These are phyloP conservation scores for Paracoccidioides brasiliensis DNA, from an alignment of 2,329 filamentous ascomycete genomes.

Conservation along the genomic window DNA sequence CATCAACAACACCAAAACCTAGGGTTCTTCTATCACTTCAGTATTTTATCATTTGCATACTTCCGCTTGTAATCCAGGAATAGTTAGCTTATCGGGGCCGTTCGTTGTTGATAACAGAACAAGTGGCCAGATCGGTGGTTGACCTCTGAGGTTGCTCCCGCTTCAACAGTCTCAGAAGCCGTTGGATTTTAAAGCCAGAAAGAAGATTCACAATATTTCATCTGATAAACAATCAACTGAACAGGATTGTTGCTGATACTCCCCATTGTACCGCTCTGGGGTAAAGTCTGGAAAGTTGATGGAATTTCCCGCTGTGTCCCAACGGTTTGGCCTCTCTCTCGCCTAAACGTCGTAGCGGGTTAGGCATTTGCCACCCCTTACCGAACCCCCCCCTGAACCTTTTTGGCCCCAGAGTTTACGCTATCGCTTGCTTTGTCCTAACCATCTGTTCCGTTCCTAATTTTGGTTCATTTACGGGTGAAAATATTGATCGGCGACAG, in stretches of 20 bases:
- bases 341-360: not conserved
- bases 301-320: not conserved
- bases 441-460: not conserved
- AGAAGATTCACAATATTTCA: not conserved
- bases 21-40: not conserved
- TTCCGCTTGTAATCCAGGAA: not conserved
- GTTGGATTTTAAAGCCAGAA: not conserved
- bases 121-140: not conserved
- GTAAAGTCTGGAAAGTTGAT: not conserved
- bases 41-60: not conserved
- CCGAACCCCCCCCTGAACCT: not conserved
- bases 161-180: not conserved
- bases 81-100: not conserved
- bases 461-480: not conserved
- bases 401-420: not conserved
- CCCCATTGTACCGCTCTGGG: not conserved
- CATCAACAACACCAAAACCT: not conserved
- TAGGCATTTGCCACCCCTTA: not conserved
- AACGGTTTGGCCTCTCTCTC: not conserved
- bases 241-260: not conserved
- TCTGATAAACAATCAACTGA: not conserved
- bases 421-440: conserved; percentile 1
- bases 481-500: not conserved
- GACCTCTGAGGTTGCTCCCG: not conserved
- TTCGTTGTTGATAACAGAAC: not conserved